phyloP scores from a whole-genome alignment of 2,329 filamentous ascomycete species.

The Alternaria arborescens region DNA sequence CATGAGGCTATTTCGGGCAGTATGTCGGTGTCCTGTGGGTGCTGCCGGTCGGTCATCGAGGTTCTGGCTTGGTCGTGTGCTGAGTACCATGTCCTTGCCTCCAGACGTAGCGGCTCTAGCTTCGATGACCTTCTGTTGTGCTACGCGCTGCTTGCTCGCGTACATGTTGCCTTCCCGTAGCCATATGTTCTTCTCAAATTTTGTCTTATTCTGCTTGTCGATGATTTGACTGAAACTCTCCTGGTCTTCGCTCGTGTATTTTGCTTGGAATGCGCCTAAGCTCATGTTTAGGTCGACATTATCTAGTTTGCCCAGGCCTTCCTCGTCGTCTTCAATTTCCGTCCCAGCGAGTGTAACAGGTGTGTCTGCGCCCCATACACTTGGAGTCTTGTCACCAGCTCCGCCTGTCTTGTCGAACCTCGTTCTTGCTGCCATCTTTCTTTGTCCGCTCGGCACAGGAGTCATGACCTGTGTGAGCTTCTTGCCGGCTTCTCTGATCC shows the following conservation, averaged over 20 bases:
- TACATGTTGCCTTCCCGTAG: conserved; percentile 89
- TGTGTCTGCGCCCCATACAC: conserved; percentile 73
- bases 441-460: conserved; percentile 65
- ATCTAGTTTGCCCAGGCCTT: conserved; percentile 53
- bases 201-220: conserved; percentile 88
- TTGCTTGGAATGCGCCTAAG: conserved; percentile 84
- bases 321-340: conserved; percentile 37
- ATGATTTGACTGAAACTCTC: conserved; percentile 94
- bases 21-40: conserved; percentile 75
- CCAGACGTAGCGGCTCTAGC: conserved; percentile 58
- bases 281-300: conserved; percentile 79
- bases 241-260: conserved; percentile 97
- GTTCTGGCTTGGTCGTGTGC: conserved; percentile 68
- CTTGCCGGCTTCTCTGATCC: conserved; percentile 84
- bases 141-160: conserved; percentile 67
- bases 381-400: conserved; percentile 65
- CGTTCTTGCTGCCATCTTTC: conserved; percentile 44
- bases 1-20: conserved; percentile 85
- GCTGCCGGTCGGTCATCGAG: conserved; percentile 76
- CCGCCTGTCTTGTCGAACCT: conserved; percentile 28
- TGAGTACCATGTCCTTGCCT: conserved; percentile 48
- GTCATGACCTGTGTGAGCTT: conserved; percentile 77
- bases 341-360: conserved; percentile 66
- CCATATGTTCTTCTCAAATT: conserved; percentile 86
- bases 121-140: conserved; percentile 77